phyloP scores from a whole-genome alignment of 2,329 filamentous ascomycete species.

The Scedosporium boydii region DNA sequence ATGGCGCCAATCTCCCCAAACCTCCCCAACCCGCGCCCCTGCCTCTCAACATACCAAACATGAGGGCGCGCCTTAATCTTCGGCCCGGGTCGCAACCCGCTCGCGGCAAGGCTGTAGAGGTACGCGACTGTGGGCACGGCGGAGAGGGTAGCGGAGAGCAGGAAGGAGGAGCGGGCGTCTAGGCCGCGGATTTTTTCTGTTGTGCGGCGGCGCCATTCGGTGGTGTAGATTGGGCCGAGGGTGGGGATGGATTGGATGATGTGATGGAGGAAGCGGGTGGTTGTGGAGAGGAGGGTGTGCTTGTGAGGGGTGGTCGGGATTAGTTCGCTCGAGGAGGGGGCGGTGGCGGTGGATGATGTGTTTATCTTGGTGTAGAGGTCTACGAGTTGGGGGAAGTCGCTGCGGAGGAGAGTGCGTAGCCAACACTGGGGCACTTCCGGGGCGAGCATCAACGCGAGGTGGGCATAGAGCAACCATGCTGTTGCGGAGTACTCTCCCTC shows the following conservation, averaged over 20 bases:
- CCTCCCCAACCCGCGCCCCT: constrained; percentile 23
- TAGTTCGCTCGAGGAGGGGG: constrained; percentile 15
- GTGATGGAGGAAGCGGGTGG: constrained; percentile 20
- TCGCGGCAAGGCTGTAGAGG: constrained; percentile 26
- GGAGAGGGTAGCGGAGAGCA: constrained; percentile 23
- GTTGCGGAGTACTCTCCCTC: constrained; percentile 34
- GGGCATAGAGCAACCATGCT: constrained; percentile 75
- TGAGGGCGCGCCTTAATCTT: constrained; percentile 23
- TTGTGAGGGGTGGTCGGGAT: constrained; percentile 8
- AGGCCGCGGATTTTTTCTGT: constrained; percentile 22
- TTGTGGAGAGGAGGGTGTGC: neutral
- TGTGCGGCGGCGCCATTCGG: constrained; percentile 22
- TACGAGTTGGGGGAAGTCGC: constrained; percentile 16
- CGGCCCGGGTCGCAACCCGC: constrained; percentile 33
- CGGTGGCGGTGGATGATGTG: constrained; percentile 13
- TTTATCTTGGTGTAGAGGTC: constrained; percentile 14
- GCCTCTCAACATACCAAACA: constrained; percentile 27
- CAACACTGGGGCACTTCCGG: constrained; percentile 35
- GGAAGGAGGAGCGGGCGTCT: constrained; percentile 21
- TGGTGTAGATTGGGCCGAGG: constrained; percentile 18
- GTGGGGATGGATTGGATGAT: constrained; percentile 21
- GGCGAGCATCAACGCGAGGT: constrained; percentile 62
- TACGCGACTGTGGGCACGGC: constrained; percentile 29
- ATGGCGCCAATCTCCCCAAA: constrained; percentile 40
- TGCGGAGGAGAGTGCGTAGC: constrained; percentile 20